Evolutionary conservation across 2,329 filamentous ascomycete species (phyloP).

Genomic region (Fusarium ramigenum): DNA sequence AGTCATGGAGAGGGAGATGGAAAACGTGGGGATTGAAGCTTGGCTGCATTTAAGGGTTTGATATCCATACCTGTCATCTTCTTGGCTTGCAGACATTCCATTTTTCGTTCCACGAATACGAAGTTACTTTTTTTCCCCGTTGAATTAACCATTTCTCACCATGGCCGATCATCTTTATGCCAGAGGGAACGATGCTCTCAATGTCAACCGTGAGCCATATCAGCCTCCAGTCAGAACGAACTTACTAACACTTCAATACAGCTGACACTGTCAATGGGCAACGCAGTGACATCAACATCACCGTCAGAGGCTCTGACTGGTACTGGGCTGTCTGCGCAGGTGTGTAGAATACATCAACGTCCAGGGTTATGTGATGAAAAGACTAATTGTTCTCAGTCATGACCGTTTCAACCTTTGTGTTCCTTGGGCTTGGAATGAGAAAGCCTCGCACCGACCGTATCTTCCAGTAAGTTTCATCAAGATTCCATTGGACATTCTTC

Average conservation of each 20-base stretch:
- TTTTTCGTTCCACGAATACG: background rate
- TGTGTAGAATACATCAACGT: background rate
- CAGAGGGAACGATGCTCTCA: constrained; percentile 9
- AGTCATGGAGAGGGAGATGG: background rate
- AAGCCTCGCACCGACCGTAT: constrained; percentile 64
- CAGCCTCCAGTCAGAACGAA: fast-evolving
- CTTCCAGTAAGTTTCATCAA: constrained; percentile 53
- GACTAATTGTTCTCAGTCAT: constrained; percentile 64
- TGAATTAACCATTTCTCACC: background rate
- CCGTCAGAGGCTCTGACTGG: constrained; percentile 67
- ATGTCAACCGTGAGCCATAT: constrained; percentile 7
- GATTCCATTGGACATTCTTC: fast-evolving
- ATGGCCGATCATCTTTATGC: constrained; percentile 4
- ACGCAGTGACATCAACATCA: constrained; percentile 64
- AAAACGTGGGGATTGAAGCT: background rate
- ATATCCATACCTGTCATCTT: background rate
- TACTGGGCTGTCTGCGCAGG: constrained; percentile 58
- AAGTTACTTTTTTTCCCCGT: background rate
- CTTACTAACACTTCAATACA: background rate
- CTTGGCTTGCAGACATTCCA: background rate
- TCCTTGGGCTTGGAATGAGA: constrained; percentile 61
- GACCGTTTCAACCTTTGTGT: constrained; percentile 61
- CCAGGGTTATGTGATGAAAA: fast-evolving
- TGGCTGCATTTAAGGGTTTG: background rate
- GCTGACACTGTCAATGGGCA: constrained; percentile 21